These are phyloP conservation scores for Pythium aristosporum DNA, from an alignment of 352 stramenopile species.

Conservation along the genomic window DNA sequence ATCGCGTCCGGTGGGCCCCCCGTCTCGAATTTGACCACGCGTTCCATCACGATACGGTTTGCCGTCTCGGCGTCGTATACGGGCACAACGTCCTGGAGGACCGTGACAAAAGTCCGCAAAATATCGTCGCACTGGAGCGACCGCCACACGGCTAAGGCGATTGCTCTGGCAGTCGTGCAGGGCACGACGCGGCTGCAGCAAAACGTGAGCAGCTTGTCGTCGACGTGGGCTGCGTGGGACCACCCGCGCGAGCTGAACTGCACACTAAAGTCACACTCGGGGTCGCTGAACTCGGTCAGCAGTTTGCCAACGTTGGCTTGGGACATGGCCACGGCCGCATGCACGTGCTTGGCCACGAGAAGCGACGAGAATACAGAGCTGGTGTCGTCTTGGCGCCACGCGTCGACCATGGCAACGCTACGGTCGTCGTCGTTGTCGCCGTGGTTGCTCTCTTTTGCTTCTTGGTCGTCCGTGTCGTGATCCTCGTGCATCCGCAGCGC, in stretches of 20 bases:
- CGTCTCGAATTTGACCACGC: conserved; percentile 37
- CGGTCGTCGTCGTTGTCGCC: background rate
- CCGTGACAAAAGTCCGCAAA: conserved; percentile 53
- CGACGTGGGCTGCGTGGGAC: conserved; percentile 38
- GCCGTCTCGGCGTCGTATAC: conserved; percentile 30
- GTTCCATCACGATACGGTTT: conserved; percentile 29
- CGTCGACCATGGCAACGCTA: conserved; percentile 21
- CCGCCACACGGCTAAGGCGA: conserved; percentile 49
- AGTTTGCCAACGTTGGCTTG: conserved; percentile 38
- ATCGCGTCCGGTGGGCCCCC: conserved; percentile 29
- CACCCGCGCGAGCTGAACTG: conserved; percentile 46
- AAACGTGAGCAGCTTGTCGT: conserved; percentile 47
- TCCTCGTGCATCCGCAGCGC: conserved; percentile 1
- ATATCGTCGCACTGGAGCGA: conserved; percentile 60
- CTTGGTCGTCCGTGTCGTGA: conserved; percentile 1
- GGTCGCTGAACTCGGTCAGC: conserved; percentile 27
- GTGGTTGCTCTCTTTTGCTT: background rate
- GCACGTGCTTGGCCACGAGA: conserved; percentile 37
- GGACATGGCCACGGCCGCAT: conserved; percentile 25
- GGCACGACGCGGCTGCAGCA: conserved; percentile 38
- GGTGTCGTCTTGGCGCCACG: conserved; percentile 22
- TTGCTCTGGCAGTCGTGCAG: conserved; percentile 18
- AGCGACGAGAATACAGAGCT: conserved; percentile 28
- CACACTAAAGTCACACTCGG: conserved; percentile 33
- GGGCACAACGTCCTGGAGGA: conserved; percentile 47